Evolutionary conservation across 1,139 yeast genomes (phyloP).

Genomic region (Magnusiomyces tetraspermus): DNA sequence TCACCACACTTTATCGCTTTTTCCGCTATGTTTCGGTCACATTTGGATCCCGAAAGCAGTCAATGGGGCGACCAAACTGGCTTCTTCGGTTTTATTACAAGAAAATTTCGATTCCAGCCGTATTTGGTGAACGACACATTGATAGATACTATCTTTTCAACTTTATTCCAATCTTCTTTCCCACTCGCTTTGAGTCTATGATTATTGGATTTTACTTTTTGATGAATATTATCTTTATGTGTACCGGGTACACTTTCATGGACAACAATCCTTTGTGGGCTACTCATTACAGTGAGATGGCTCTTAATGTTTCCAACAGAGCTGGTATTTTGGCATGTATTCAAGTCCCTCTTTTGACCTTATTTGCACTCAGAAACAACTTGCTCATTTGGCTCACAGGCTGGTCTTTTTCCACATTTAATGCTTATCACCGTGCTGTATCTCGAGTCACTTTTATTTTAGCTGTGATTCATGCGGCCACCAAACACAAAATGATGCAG

Average conservation of each 20-base stretch:
- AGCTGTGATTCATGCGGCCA: conserved; percentile 32
- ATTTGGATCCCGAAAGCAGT: conserved; percentile 22
- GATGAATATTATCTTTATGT: conserved; percentile 38
- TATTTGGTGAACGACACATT: conserved; percentile 29
- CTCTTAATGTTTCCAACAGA: conserved; percentile 44
- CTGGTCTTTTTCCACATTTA: conserved; percentile 53
- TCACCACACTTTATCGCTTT: conserved; percentile 18
- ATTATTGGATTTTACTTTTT: conserved; percentile 41
- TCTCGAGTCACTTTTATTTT: conserved; percentile 45
- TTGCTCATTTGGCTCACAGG: conserved; percentile 48
- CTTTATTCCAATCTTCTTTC: conserved; percentile 34
- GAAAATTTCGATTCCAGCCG: conserved; percentile 28
- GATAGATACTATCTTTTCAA: conserved; percentile 19
- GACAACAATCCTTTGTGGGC: conserved; percentile 35
- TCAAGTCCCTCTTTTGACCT: conserved; percentile 45
- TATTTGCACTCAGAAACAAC: conserved; percentile 56
- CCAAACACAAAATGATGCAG: conserved; percentile 27
- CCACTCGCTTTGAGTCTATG: conserved; percentile 55
- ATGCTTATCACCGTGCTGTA: conserved; percentile 51
- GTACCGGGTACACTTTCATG: conserved; percentile 38
- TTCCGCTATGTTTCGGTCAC: conserved; percentile 19
- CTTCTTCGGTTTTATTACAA: conserved; percentile 22
- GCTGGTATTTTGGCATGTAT: conserved; percentile 53
- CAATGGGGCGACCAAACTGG: conserved; percentile 22
- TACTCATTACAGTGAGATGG: conserved; percentile 36